Evolutionary conservation across 176 grass and related monocot genomes (phyloP), one percentile per base, ranked within the genome.

Genomic region (Phoenix roebelenii): DNA sequence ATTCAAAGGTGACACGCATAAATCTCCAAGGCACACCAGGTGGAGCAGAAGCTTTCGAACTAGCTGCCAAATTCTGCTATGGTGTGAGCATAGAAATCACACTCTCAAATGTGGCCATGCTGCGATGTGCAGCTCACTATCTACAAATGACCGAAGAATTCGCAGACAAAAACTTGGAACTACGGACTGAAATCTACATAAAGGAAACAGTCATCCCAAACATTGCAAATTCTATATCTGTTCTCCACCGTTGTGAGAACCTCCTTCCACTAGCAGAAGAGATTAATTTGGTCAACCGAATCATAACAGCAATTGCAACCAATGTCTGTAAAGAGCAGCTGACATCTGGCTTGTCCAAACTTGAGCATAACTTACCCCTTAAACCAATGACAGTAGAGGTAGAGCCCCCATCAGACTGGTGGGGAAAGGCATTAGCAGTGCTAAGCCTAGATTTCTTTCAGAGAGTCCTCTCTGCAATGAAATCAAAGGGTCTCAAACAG

Each of bases 311-410:
- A 58, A 75, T 96, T 60, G 78, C 80, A 24, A 80, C 4, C 77
- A 90, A 84, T 76, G 91, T 90, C 29, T 96, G 91, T 80, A 90
- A 77, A 69, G 86, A 96, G 83, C 91, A 90, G 79, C 74, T 90
- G 70, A 65, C 77, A 1, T 79, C 80, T 2, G 82, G 85, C n/a
- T 68, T 95, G 14, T 87, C 83, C 69, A 90, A 82, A 67, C 69
- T 90, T 16, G 82, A 89, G 10, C 83, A 82, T 18, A 67, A 66
- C 54, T 55, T 58, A 48, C 69, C 60, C 55, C 55, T 71, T 19
- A 84, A 66, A 56, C 59, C 69, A 20, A 14, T 59, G 51, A 24
- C 22, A 58, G 51, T 55, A 10, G 70, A 88, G 44, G 60, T 63
- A 17, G 70, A 65, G 53, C 72, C 73, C 25, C 73, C 65, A 49